Percentiles rank a stretch among this genome's conserved stretches.
Evolutionary conservation across 495 filamentous ascomycete genomes (phyloP).

Genomic region (Penicillium canariense): DNA sequence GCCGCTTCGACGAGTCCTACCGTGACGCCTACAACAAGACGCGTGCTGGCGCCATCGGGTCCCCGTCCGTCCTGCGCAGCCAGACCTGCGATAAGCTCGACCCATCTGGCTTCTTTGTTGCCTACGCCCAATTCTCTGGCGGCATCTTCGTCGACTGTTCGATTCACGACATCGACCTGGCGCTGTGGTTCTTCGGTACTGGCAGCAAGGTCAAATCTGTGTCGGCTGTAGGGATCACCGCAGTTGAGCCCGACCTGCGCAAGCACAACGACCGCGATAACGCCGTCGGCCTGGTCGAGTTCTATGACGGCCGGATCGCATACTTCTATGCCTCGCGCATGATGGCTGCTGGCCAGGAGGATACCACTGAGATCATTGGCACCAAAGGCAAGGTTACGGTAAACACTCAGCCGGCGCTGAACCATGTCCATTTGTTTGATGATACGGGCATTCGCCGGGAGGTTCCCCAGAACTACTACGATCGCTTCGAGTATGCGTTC

Average conservation of each 20-base stretch:
- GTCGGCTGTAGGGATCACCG: constrained; percentile 50
- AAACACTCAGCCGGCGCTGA: constrained; percentile 51
- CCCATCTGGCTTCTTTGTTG: constrained; percentile 52
- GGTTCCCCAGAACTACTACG: constrained; percentile 58
- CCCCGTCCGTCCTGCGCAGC: constrained; percentile 48
- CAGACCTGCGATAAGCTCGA: constrained; percentile 59
- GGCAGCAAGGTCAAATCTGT: constrained; percentile 45
- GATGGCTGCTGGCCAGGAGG: constrained; percentile 62
- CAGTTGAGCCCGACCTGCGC: constrained; percentile 54
- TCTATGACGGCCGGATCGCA: constrained; percentile 56
- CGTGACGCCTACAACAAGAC: constrained; percentile 49
- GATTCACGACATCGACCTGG: constrained; percentile 58
- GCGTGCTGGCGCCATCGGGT: constrained; percentile 45
- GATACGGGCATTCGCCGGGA: constrained; percentile 49
- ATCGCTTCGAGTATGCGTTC: constrained; percentile 62
- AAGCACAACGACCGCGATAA: constrained; percentile 59
- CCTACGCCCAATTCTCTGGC: constrained; percentile 51
- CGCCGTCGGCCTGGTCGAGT: constrained; percentile 60
- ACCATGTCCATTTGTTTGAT: constrained; percentile 54
- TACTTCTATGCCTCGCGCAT: constrained; percentile 58
- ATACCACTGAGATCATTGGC: constrained; percentile 62
- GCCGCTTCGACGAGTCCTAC: constrained; percentile 56
- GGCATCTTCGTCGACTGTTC: constrained; percentile 60
- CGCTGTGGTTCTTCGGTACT: constrained; percentile 55
- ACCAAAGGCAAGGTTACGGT: constrained; percentile 58